Evolutionary conservation across 345 rosid species (phyloP).

Genomic region (Hibiscus mutabilis): DNA sequence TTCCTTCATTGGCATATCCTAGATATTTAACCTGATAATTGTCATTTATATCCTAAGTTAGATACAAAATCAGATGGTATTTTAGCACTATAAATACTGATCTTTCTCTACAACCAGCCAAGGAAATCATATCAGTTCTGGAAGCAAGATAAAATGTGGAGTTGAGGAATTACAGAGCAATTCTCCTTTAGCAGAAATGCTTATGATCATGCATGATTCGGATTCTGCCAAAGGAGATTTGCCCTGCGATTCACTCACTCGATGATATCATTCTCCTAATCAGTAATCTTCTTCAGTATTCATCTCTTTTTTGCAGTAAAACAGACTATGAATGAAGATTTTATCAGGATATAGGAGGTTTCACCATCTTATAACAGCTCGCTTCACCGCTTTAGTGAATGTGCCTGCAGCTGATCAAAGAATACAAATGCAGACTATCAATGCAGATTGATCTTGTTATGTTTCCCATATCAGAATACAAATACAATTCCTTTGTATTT

Average conservation of each 20-base stretch:
- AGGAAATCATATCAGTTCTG: background rate
- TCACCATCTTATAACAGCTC: background rate
- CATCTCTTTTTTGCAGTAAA: background rate
- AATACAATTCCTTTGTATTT: no score
- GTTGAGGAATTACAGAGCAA: slow-evolving; percentile 23
- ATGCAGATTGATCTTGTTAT: no score
- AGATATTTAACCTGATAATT: background rate
- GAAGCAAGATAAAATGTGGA: slow-evolving; percentile 12
- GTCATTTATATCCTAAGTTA: background rate
- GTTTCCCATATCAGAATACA: no score
- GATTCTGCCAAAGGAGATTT: slow-evolving; percentile 26
- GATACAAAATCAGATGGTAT: background rate
- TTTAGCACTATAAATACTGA: slow-evolving; percentile 12
- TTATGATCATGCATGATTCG: slow-evolving; percentile 11
- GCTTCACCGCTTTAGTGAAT: background rate
- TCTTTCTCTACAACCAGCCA: background rate
- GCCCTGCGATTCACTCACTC: slow-evolving; percentile 21
- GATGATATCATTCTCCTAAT: background rate
- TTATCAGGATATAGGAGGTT: background rate
- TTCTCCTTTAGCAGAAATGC: slow-evolving; percentile 20
- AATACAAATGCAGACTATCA: no score
- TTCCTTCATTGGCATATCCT: background rate
- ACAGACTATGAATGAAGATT: background rate
- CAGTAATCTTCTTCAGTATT: background rate
- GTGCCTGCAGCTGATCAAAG: no score